A percentile compares a stretch with the other conserved stretches of the same genome.
These are phyloP conservation scores for Neoascochyta sp. DNA, from an alignment of 2,329 filamentous ascomycete species.

Conservation along the genomic window DNA sequence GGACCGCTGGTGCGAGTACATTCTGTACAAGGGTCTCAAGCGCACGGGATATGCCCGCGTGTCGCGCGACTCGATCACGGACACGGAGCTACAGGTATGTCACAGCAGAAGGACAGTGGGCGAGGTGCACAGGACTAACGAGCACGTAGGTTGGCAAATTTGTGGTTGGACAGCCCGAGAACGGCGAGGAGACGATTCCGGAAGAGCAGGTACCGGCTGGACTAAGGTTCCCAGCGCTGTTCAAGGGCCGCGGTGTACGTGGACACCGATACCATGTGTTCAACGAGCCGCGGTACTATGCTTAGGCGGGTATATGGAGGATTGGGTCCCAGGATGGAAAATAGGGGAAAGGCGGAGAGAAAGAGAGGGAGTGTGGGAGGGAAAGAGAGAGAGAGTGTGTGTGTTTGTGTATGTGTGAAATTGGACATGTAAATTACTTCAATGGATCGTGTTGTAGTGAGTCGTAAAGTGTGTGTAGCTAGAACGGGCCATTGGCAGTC, in stretches of 20 bases:
- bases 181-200: constrained; percentile 61
- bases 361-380: no score
- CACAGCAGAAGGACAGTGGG: no score
- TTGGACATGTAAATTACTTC: no score
- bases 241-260: constrained; percentile 79
- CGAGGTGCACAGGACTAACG: constrained; percentile 1
- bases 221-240: constrained; percentile 77
- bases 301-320: constrained; percentile 7
- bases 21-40: constrained; percentile 85
- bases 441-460: no score
- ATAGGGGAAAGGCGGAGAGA: no score
- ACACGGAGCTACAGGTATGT: constrained; percentile 88
- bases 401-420: no score
- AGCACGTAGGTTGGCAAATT: constrained; percentile 75
- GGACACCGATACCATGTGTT: constrained; percentile 95
- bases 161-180: constrained; percentile 68
- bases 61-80: constrained; percentile 85
- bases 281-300: constrained; percentile 56
- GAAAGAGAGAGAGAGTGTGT: background rate
- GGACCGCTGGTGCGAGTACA: constrained; percentile 99
- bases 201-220: constrained; percentile 75
- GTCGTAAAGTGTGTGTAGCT: no score
- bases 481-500: no score
- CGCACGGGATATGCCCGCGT: constrained; percentile 87
- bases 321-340: no score